Base-by-base conservation (phyloP, 192 early-diverging fungal species). In the Lunasporangiospora selenospora region DNA sequence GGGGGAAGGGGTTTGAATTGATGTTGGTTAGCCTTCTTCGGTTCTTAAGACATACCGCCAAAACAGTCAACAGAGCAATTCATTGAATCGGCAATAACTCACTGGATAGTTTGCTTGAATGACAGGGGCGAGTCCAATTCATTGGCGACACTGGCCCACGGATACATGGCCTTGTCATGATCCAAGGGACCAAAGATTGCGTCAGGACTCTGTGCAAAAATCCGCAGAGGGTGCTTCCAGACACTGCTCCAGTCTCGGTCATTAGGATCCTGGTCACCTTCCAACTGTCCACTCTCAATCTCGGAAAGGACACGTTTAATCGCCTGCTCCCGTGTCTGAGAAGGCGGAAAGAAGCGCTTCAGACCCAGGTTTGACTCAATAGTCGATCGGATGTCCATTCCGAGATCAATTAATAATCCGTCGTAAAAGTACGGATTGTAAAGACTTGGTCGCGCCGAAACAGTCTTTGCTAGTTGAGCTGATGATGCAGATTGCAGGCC, bases 381-480 rank as follows among this genome's bases (percentile, higher is more conserved):
- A 16, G 38, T 34, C 23, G 43, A 44, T 19, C 49, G 38, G 6
- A 45, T 26, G 15, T 73, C 55, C 36, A 73, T 62, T 0, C 61
- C 48, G 16, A 56, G 2, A 31, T 73, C 46, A 39, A 73, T 19
- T n/a, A 73, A 19, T 18, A 73, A 29, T 2, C 54, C 29, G 15
- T 73, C 69, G 9, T 63, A 54, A 11, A 63, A 63, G 36, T 36
- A 63, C 0, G 69, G 69, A 9, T 73, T 62, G 43, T 73, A 73
- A 2, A 37, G 13, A 43, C 30, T 12, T n/a, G n/a, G n/a, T n/a
- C n/a, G n/a, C 24, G 6, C 7, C 9, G 0, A 6, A 10, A 16
- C 29, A 9, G 24, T 2, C 15, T 21, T 32, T n/a, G 19, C 45
- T 40, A 24, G 19, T 18, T 19, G 3, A 15, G 37, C 21, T 30